Conservation (phyloP, 2,329 filamentous ascomycete genomes). For the Graphilbum ipis-grandicollis region DNA sequence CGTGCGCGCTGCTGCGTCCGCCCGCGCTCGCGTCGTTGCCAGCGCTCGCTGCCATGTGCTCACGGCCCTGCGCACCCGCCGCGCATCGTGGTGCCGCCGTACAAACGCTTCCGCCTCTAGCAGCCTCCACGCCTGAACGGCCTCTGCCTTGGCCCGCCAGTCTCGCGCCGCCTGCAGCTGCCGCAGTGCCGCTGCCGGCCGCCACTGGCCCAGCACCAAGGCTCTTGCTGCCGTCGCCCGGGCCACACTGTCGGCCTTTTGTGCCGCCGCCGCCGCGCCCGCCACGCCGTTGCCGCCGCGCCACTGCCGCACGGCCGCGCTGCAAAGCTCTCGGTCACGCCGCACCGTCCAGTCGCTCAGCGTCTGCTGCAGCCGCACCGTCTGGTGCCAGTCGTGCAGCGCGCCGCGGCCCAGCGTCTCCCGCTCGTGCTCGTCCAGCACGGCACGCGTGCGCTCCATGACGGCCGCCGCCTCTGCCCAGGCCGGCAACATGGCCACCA, state of each 20-base stretch:
- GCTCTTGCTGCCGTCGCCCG: too few species aligned
- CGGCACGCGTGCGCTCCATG: background rate
- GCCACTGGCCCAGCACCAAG: constrained; percentile 10
- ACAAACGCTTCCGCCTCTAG: constrained; percentile 13
- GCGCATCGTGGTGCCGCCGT: constrained; percentile 10
- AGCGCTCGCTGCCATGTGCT: background rate
- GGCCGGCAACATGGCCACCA: constrained; percentile 1
- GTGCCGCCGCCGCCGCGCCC: background rate
- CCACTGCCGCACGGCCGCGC: background rate
- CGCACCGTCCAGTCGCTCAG: constrained; percentile 1
- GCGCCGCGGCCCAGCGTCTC: constrained; percentile 2
- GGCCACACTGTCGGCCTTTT: too few species aligned
- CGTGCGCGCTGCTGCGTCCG: background rate
- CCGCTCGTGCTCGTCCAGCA: constrained; percentile 6
- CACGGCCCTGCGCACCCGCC: constrained; percentile 3
- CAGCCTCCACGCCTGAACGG: constrained; percentile 13
- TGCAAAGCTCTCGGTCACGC: background rate
- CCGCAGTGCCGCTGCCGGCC: constrained; percentile 11
- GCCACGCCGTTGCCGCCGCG: constrained; percentile 6
- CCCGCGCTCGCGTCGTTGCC: background rate
- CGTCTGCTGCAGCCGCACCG: constrained; percentile 1
- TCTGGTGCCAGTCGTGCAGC: constrained; percentile 6
- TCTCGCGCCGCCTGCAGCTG: constrained; percentile 8
- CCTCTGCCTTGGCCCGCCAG: constrained; percentile 6
- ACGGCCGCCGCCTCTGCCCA: constrained; percentile 6